Base-by-base conservation (phyloP, 176 grass and related monocot species). In the Hyparrhenia diplandra region DNA sequence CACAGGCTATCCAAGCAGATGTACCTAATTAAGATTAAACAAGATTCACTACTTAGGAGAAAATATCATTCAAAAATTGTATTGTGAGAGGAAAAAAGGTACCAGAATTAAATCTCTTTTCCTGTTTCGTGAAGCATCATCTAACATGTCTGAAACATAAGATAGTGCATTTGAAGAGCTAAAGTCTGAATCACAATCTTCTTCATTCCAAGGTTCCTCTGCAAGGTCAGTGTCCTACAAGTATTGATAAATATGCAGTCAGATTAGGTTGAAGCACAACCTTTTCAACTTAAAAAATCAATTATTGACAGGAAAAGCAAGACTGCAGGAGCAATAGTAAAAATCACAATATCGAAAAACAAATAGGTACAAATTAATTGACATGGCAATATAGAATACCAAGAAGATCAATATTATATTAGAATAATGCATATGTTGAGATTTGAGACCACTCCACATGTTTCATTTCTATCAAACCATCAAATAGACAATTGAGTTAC, bases 51-150 rank as follows among this genome's bases (percentile, higher is more conserved):
- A 82, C 8, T 36, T 28, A 87, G 43, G 45, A 87, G 66, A 80
- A 87, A 54, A 74, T 71, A 5, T 47, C 59, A 84, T 8, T 45
- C 24, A 77, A 81, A 77, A 21, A 81, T 1, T 9, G 11, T 46
- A 10, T 62, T 28, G 36, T 25, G 25, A 41, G 21, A 52, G n/a
- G 42, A n/a, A 51, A 24, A 70, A 70, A 32, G 9, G 28, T 91
- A 98, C 92, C 95, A 98, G 43, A 85, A 98, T 83, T 75, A 98
- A 87, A 82, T 98, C 95, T 35, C 71, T 94, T 93, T 80, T 90
- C 75, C 88, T 94, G 81, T 88, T 91, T 75, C 55, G 86, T 20
- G 73, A 85, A 64, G 72, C 81, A 87, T 86, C 83, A 88, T 94
- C 88, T 60, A 70, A 61, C 73, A 74, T 65, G 35, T 89, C 78